A percentile compares a stretch with the other conserved stretches of the same genome.
phyloP scores from a whole-genome alignment of 306 rosid species.

The Castanospermum australe region DNA sequence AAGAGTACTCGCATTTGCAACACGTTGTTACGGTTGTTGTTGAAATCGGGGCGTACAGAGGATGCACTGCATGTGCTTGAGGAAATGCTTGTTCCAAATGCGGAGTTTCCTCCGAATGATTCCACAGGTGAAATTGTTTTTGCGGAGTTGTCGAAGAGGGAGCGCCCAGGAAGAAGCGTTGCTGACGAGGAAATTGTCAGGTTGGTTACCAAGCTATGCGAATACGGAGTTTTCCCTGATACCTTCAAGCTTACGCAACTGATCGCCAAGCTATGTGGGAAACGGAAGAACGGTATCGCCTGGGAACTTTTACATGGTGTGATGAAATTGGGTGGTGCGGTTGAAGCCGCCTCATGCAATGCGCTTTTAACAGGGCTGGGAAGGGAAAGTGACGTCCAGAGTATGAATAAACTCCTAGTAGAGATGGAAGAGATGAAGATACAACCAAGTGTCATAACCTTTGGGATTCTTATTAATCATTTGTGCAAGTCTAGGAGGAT shows the following conservation, averaged over 20 bases:
- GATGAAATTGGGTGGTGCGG: slow-evolving; percentile 52
- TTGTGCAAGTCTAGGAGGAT: slow-evolving; percentile 76
- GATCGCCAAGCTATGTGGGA: slow-evolving; percentile 55
- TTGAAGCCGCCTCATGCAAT: slow-evolving; percentile 65
- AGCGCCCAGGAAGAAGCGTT: slow-evolving; percentile 30
- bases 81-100: slow-evolving; percentile 60
- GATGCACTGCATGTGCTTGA: slow-evolving; percentile 63
- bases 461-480: slow-evolving; percentile 59
- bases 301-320: slow-evolving; percentile 63
- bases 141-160: slow-evolving; percentile 34
- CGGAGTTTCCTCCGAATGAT: slow-evolving; percentile 40
- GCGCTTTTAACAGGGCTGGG: slow-evolving; percentile 67
- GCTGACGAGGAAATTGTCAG: slow-evolving; percentile 45
- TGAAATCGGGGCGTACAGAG: slow-evolving; percentile 41
- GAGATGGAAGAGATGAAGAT: slow-evolving; percentile 69
- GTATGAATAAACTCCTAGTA: slow-evolving; percentile 61
- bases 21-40: slow-evolving; percentile 22
- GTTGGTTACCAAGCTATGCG: slow-evolving; percentile 52
- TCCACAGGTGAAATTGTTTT: slow-evolving; percentile 51
- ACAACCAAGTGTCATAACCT: slow-evolving; percentile 57
- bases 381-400: slow-evolving; percentile 39
- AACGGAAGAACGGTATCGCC: slow-evolving; percentile 45
- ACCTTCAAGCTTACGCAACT: slow-evolving; percentile 49
- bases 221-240: slow-evolving; percentile 49
- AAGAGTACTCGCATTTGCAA: slow-evolving; percentile 55